These are phyloP conservation scores for Sporothrix phasma DNA, from an alignment of 2,329 filamentous ascomycete genomes.

Conservation along the genomic window DNA sequence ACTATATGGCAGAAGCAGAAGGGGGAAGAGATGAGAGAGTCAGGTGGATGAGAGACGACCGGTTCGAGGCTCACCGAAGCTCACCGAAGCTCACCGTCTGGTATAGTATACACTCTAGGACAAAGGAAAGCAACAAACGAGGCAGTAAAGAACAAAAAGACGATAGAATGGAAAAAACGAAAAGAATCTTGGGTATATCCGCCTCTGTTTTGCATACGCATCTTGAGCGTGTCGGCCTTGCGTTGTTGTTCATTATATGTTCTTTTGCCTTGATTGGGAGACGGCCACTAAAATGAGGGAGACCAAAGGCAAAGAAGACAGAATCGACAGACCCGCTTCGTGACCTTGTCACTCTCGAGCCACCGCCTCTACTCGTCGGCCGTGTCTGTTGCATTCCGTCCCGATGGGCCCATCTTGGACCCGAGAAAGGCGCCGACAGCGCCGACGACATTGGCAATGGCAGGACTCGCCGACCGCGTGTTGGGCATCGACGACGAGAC, in stretches of 20 bases:
- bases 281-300: not conserved
- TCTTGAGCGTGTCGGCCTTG: not conserved
- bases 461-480: constrained; percentile 32
- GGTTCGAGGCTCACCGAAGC: too few relatives aligned
- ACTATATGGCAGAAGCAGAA: not conserved
- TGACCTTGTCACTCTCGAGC: not conserved
- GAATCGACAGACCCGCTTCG: not conserved
- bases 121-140: too few relatives aligned
- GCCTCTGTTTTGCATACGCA: not conserved
- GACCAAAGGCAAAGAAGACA: not conserved
- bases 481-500: constrained; percentile 33
- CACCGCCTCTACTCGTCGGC: not conserved
- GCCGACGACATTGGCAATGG: constrained; percentile 1
- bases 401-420: not conserved
- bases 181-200: constrained; percentile 9
- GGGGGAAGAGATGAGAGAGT: not conserved
- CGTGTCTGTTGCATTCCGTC: not conserved
- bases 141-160: not conserved
- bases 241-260: not conserved
- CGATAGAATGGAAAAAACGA: not conserved
- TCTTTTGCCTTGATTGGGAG: not conserved
- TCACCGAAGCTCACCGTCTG: not conserved
- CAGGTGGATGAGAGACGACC: not conserved
- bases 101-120: not conserved
- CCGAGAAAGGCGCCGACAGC: constrained; percentile 11